Conservation (phyloP, 2,329 filamentous ascomycete species). For the Aspergillus sp. region DNA sequence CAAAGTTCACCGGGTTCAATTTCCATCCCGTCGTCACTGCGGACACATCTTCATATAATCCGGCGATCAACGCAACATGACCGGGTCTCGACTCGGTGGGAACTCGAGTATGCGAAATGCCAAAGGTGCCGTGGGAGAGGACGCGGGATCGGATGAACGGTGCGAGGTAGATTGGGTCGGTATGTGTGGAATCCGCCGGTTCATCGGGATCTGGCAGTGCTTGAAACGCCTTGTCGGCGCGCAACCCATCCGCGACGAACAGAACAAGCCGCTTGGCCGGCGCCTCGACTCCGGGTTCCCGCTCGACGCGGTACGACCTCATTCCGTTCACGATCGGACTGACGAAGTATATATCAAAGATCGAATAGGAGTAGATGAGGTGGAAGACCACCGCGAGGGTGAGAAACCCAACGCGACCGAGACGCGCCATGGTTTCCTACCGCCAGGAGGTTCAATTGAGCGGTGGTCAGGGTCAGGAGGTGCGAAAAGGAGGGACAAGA, state of each 20-base stretch:
- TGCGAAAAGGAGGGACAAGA: conserved; percentile 13
- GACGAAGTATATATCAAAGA: conserved; percentile 98
- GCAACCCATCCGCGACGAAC: conserved; percentile 94
- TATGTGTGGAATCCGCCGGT: conserved; percentile 20
- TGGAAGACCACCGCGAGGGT: conserved; percentile 89
- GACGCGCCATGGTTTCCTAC: conserved; percentile 45
- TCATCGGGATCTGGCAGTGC: conserved; percentile 73
- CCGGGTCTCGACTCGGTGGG: conserved; percentile 95
- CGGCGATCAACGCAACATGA: conserved; percentile 94
- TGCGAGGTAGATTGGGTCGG: conserved; percentile 70
- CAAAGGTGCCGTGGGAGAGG: conserved; percentile 87
- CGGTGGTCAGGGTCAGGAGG: neutral
- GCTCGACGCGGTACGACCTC: conserved; percentile 72
- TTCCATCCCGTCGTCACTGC: conserved; percentile 98
- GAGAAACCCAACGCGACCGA: conserved; percentile 76
- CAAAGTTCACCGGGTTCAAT: conserved; percentile 95
- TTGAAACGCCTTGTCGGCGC: conserved; percentile 97
- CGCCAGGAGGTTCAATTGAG: neutral
- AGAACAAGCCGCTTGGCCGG: conserved; percentile 89
- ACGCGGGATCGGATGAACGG: conserved; percentile 89
- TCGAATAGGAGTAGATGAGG: conserved; percentile 87
- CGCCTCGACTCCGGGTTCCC: conserved; percentile 57
- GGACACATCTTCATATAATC: conserved; percentile 96
- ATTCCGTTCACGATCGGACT: conserved; percentile 96
- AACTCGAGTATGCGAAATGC: conserved; percentile 93